Conservation (phyloP, 2,329 filamentous ascomycete genomes). For the Botrytis elliptica region DNA sequence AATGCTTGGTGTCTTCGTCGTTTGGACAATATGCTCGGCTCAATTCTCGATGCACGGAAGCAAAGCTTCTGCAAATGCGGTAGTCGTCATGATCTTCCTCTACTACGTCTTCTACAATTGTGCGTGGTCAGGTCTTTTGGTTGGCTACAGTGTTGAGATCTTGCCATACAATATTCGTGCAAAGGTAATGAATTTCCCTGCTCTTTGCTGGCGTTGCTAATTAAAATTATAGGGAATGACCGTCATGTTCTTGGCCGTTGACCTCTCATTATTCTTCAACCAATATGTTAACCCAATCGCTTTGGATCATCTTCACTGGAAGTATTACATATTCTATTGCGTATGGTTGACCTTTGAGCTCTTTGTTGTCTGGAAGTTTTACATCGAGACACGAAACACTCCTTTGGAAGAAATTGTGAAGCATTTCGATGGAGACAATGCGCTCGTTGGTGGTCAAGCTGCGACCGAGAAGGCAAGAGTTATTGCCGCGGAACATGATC, state of each 20-base stretch:
- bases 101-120: slow-evolving; percentile 47
- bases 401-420: slow-evolving; percentile 48
- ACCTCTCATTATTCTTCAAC: slow-evolving; percentile 48
- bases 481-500: slow-evolving; percentile 19
- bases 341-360: slow-evolving; percentile 37
- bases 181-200: slow-evolving; percentile 32
- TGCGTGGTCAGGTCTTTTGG: slow-evolving; percentile 34
- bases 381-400: slow-evolving; percentile 46
- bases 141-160: slow-evolving; percentile 35
- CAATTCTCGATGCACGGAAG: slow-evolving; percentile 25
- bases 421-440: slow-evolving; percentile 46
- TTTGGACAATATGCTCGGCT: slow-evolving; percentile 35
- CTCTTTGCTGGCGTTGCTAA: neutral
- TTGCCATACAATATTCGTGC: slow-evolving; percentile 36
- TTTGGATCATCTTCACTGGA: slow-evolving; percentile 43
- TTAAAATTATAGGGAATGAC: slow-evolving; percentile 36
- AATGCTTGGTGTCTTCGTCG: slow-evolving; percentile 38
- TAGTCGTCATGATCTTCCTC: slow-evolving; percentile 50
- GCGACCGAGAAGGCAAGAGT: slow-evolving; percentile 22
- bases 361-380: slow-evolving; percentile 38
- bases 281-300: slow-evolving; percentile 46
- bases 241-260: slow-evolving; percentile 46
- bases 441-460: slow-evolving; percentile 29
- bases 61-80: slow-evolving; percentile 30
- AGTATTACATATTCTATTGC: slow-evolving; percentile 47